A percentile compares a stretch with the other conserved stretches of the same genome.
Evolutionary conservation across 2,329 filamentous ascomycete genomes (phyloP).

Genomic region (Diaporthe ilicicola): DNA sequence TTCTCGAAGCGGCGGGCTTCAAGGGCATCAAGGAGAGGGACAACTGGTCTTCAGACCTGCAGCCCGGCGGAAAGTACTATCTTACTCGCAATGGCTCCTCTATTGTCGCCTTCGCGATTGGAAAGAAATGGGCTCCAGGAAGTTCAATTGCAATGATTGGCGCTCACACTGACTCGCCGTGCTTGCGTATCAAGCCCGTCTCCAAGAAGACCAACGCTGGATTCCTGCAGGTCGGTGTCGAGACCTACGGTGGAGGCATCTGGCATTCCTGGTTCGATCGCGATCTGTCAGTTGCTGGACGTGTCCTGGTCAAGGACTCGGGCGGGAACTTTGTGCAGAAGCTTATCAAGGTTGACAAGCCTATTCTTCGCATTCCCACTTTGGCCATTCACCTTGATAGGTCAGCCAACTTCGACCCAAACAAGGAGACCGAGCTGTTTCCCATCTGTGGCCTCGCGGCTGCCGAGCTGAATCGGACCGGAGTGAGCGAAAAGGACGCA

Average conservation of each 20-base stretch:
- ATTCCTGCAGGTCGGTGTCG: constrained; percentile 93
- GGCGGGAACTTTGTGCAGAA: constrained; percentile 81
- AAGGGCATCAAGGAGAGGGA: constrained; percentile 89
- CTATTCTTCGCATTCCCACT: constrained; percentile 90
- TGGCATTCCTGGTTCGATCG: constrained; percentile 99
- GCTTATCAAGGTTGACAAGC: constrained; percentile 89
- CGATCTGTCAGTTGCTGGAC: constrained; percentile 88
- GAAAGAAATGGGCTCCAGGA: constrained; percentile 88
- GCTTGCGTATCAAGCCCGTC: constrained; percentile 90
- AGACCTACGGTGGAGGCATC: constrained; percentile 95
- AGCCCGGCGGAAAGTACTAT: constrained; percentile 94
- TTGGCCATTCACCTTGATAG: constrained; percentile 94
- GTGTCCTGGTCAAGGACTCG: constrained; percentile 80
- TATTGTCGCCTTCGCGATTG: constrained; percentile 91
- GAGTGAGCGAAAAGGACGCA: constrained; percentile 55
- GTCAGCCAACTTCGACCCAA: constrained; percentile 86
- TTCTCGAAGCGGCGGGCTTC: constrained; percentile 86
- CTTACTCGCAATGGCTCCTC: constrained; percentile 93
- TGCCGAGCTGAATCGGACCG: constrained; percentile 85
- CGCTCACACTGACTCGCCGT: constrained; percentile 95
- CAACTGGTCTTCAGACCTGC: constrained; percentile 81
- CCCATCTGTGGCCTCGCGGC: constrained; percentile 89
- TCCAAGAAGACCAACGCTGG: constrained; percentile 88
- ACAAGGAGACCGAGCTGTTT: constrained; percentile 96
- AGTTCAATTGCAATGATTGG: constrained; percentile 94